Evolutionary conservation across 1,284 basidiomycete species (phyloP).

Genomic region (Wallemia hederae): DNA sequence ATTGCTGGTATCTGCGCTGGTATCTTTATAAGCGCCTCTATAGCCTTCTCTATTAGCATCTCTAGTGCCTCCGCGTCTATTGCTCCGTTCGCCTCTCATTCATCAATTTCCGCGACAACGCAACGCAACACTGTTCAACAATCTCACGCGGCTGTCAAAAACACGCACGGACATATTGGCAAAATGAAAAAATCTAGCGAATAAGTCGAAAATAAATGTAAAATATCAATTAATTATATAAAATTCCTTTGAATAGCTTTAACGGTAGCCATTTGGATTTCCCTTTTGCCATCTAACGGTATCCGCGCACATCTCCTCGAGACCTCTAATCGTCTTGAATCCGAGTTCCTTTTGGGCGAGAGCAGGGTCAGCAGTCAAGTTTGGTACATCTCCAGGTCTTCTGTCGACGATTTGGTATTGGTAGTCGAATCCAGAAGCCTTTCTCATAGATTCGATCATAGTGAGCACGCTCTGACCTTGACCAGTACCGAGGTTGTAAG

Average conservation of each 20-base stretch:
- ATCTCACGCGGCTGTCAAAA: background rate
- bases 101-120: background rate
- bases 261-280: background rate
- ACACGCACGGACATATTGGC: background rate
- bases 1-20: no score
- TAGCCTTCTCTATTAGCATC: no score
- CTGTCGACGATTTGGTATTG: constrained; percentile 56
- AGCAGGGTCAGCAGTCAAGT: constrained; percentile 75
- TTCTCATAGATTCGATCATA: constrained; percentile 84
- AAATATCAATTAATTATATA: background rate
- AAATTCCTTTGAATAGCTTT: background rate
- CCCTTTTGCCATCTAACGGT: constrained; percentile 70
- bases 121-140: no score
- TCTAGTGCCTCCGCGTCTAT: no score
- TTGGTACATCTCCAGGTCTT: constrained; percentile 80
- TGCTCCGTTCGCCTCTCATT: background rate
- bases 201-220: background rate
- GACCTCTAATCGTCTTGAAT: constrained; percentile 51
- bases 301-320: constrained; percentile 73
- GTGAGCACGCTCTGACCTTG: constrained; percentile 73
- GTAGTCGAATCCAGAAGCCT: constrained; percentile 64
- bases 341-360: constrained; percentile 81
- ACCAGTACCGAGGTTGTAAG: constrained; percentile 89
- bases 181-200: background rate
- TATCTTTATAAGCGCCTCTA: no score